phyloP scores from a whole-genome alignment of 345 rosid genomes.

The Toxicodendron radicans region DNA sequence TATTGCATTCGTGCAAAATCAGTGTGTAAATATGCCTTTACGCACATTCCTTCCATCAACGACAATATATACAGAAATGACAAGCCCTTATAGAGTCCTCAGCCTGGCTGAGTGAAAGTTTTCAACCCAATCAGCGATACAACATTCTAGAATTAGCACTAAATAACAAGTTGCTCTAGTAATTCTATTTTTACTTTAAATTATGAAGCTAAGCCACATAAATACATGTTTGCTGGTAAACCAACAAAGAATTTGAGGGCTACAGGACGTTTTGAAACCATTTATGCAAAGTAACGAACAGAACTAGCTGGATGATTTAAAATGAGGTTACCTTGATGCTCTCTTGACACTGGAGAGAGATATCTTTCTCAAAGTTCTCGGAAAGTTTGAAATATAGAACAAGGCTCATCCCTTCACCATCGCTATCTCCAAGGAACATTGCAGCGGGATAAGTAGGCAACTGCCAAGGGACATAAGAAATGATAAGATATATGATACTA shows the following conservation, averaged over 20 bases:
- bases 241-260: not conserved
- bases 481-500: constrained; percentile 9
- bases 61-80: not conserved
- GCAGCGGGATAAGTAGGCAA: constrained; percentile 92
- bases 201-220: too few relatives aligned
- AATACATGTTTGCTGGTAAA: too few relatives aligned
- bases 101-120: too few relatives aligned
- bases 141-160: too few relatives aligned
- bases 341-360: constrained; percentile 66
- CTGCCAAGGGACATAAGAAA: constrained; percentile 38
- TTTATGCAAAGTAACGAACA: constrained; percentile 11
- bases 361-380: constrained; percentile 59
- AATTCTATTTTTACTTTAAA: too few relatives aligned
- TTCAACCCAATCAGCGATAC: too few relatives aligned
- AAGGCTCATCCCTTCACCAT: constrained; percentile 97
- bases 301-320: not conserved
- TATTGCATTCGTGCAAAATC: not conserved
- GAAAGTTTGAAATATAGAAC: constrained; percentile 73
- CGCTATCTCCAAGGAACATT: constrained; percentile 81
- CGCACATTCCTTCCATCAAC: not conserved
- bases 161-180: too few relatives aligned
- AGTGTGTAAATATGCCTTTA: not conserved
- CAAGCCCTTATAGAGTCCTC: not conserved
- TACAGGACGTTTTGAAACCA: not conserved
- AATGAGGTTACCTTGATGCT: constrained; percentile 56